Evolutionary conservation across 495 filamentous ascomycete genomes (phyloP).

Genomic region (Neurospora sp.): DNA sequence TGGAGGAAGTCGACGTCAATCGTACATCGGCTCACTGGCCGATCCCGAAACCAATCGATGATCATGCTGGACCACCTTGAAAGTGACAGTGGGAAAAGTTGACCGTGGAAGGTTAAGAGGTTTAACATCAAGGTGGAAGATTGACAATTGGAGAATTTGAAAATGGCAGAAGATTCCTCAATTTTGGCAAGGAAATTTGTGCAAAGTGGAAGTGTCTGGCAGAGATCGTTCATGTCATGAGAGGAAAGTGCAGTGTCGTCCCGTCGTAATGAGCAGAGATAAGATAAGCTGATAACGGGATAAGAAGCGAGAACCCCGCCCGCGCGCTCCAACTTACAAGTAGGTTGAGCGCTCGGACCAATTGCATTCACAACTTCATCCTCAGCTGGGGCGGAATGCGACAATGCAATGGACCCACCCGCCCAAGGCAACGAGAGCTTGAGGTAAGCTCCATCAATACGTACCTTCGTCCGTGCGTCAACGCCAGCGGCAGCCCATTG

Average conservation of each 20-base stretch:
- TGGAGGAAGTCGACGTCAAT: not conserved
- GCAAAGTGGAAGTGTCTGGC: not conserved
- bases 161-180: not conserved
- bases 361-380: not conserved
- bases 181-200: not conserved
- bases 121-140: no score
- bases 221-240: not conserved
- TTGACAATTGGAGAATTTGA: not conserved
- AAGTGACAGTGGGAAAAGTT: not conserved
- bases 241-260: not conserved
- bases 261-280: not conserved
- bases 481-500: constrained; percentile 1
- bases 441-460: constrained; percentile 10
- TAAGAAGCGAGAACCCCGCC: not conserved
- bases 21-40: not conserved
- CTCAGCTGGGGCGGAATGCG: not conserved
- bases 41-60: not conserved
- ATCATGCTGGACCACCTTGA: not conserved
- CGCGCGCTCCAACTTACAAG: not conserved
- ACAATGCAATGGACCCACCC: not conserved
- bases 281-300: not conserved
- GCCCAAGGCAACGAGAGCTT: constrained; percentile 13
- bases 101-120: no score
- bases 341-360: not conserved
- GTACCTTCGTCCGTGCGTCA: not conserved